Evolutionary conservation across 768 basidiomycete species (phyloP), one percentile per base, ranked within the genome.

Genomic region (Phanerochaete carnosa): DNA sequence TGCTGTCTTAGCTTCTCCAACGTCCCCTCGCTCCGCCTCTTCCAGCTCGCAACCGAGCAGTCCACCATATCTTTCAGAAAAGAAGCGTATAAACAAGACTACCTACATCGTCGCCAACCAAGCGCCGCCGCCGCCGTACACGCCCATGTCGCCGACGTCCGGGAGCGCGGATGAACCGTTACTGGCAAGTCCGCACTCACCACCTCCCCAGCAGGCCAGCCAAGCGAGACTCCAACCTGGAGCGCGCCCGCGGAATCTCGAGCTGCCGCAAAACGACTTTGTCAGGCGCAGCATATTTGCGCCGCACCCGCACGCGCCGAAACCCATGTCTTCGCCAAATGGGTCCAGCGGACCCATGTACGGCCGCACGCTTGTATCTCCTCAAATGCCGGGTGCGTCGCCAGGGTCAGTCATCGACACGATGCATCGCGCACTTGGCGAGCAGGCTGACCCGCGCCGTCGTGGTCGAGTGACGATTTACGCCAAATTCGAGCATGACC

Each of bases 341-440:
- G 61, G 72, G n/a, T 74, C 77, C n/a, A 71, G 73, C 1, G 86
- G 86, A 0, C 86, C 86, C 2, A 83, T 88, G 83, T 88, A 84
- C 68, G 81, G 83, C 53, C 79, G 80, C 53, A 47, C 62, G n/a
- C 23, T 64, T 43, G 56, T 39, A 1, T 57, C 64, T 26, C 49
- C 25, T 12, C 62, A 66, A 28, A 33, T 28, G 13, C 45, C 51
- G 2, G 70, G 70, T 3, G 66, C 67, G 3, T 72, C 71, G 3
- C 72, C 75, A 8, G 69, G 66, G 1, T 67, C 66, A 1, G 43
- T 69, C 22, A 52, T 69, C 9, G 67, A 72, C 13, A 62, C 66
- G 11, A 51, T 77, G 9, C 61, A 58, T 3, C 59, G 62, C 45
- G 72, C 67, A 7, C 43, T 61, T 28, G 62, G 65, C 7, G 59